These are phyloP conservation scores for Raffaelea albimanens DNA, from an alignment of 2,329 filamentous ascomycete species.

Conservation along the genomic window DNA sequence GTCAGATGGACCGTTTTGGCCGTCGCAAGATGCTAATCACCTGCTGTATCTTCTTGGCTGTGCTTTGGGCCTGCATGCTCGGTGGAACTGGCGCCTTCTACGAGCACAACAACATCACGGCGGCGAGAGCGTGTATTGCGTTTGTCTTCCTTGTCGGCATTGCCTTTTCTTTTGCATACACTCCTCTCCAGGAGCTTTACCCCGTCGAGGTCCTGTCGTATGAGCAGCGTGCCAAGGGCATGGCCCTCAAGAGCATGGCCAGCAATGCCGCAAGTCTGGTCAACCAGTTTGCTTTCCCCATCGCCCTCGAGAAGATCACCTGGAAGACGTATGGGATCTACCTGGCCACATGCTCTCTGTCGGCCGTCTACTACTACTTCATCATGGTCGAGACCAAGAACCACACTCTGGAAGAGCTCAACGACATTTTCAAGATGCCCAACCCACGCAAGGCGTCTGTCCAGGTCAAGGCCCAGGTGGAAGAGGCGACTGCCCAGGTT, in stretches of 20 bases:
- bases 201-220: conserved; percentile 10
- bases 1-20: conserved; percentile 45
- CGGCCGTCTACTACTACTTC: conserved; percentile 6
- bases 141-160: conserved; percentile 11
- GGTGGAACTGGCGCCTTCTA: conserved; percentile 6
- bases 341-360: conserved; percentile 1
- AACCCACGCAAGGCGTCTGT: conserved; percentile 5
- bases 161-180: conserved; percentile 10
- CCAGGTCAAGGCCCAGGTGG: conserved; percentile 1
- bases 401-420: conserved; percentile 6
- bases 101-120: not conserved
- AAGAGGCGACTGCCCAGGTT: not conserved
- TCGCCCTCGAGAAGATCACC: conserved; percentile 17
- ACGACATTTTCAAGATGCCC: conserved; percentile 7
- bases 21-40: conserved; percentile 38
- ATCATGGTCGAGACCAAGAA: conserved; percentile 36
- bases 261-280: not conserved
- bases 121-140: conserved; percentile 9
- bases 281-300: conserved; percentile 19
- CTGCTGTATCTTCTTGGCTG: conserved; percentile 4
- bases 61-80: conserved; percentile 8
- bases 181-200: conserved; percentile 11
- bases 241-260: conserved; percentile 8
- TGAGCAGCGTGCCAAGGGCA: conserved; percentile 11
- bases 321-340: conserved; percentile 7